Evolutionary conservation across 2,329 filamentous ascomycete genomes (phyloP).

Genomic region (Penicillium sp.): DNA sequence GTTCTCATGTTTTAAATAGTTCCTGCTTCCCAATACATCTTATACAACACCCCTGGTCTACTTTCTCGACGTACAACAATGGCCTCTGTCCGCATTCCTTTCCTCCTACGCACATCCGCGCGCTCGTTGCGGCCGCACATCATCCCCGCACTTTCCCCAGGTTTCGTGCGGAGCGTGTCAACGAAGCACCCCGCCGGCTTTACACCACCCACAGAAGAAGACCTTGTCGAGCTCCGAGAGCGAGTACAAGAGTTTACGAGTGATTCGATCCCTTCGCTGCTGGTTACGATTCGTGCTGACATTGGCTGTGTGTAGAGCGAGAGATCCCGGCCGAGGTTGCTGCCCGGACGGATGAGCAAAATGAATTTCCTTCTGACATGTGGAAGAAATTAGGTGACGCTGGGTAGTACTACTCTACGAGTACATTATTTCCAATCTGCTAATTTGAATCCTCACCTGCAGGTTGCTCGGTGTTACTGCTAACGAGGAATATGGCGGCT

Average conservation of each 20-base stretch:
- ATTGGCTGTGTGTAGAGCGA: constrained; percentile 49
- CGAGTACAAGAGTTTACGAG: constrained; percentile 80
- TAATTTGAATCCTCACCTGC: constrained; percentile 1
- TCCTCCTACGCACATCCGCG: constrained; percentile 32
- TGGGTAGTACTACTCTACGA: constrained; percentile 43
- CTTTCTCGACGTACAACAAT: constrained; percentile 18
- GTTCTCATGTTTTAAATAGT: constrained; percentile 9
- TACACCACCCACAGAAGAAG: constrained; percentile 62
- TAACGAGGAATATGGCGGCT: constrained; percentile 82
- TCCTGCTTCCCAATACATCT: not conserved
- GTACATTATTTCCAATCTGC: not conserved
- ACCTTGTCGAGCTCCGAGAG: constrained; percentile 75
- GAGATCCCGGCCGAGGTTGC: constrained; percentile 84
- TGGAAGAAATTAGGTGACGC: constrained; percentile 92
- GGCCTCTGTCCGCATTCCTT: constrained; percentile 32
- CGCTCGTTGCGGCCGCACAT: constrained; percentile 29
- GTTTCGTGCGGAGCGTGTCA: constrained; percentile 49
- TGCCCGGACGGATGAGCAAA: constrained; percentile 73
- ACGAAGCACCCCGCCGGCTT: constrained; percentile 65
- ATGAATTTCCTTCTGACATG: constrained; percentile 85
- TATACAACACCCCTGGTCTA: not conserved
- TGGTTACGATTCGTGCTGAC: constrained; percentile 1
- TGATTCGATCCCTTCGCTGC: constrained; percentile 21
- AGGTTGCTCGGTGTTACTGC: constrained; percentile 87
- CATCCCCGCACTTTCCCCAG: constrained; percentile 29